phyloP scores from a whole-genome alignment of 352 stramenopile genomes.

The Pythium oligandrum region DNA sequence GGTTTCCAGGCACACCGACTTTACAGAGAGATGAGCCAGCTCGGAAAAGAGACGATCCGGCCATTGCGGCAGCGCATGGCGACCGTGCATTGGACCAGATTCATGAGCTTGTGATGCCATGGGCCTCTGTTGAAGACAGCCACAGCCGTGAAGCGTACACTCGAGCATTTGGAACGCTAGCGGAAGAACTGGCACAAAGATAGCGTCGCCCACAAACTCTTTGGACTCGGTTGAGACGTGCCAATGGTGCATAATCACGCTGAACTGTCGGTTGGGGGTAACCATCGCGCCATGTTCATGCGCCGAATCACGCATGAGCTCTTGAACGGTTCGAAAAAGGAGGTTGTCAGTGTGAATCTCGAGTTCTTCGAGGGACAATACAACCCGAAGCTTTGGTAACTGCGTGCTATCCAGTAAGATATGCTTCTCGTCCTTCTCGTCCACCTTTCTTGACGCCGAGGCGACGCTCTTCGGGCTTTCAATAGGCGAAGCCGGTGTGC shows the following conservation, averaged over 20 bases:
- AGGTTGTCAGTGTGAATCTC: slow-evolving; percentile 42
- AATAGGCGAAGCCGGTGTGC: slow-evolving; percentile 2
- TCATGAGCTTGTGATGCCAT: background rate
- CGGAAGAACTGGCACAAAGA: slow-evolving; percentile 61
- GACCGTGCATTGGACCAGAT: too few relatives aligned
- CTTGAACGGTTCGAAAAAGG: slow-evolving; percentile 21
- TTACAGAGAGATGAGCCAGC: slow-evolving; percentile 25
- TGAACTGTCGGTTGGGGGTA: slow-evolving; percentile 18
- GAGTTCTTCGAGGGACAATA: slow-evolving; percentile 45
- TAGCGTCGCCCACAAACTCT: slow-evolving; percentile 52
- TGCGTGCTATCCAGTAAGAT: slow-evolving; percentile 12
- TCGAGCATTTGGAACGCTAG: slow-evolving; percentile 72
- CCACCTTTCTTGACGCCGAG: background rate
- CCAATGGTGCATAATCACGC: slow-evolving; percentile 26
- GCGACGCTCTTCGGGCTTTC: background rate
- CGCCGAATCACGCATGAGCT: slow-evolving; percentile 4
- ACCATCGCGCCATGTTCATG: too few relatives aligned
- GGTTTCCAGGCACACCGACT: slow-evolving; percentile 7
- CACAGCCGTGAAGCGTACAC: slow-evolving; percentile 54
- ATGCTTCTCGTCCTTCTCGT: too few relatives aligned
- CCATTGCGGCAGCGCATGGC: slow-evolving; percentile 14
- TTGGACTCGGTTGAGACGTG: slow-evolving; percentile 57
- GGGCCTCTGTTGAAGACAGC: slow-evolving; percentile 23
- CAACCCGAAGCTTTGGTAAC: slow-evolving; percentile 26
- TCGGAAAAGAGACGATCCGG: slow-evolving; percentile 44